Base-by-base conservation (phyloP, 768 basidiomycete genomes). In the Podaxis sp. region DNA sequence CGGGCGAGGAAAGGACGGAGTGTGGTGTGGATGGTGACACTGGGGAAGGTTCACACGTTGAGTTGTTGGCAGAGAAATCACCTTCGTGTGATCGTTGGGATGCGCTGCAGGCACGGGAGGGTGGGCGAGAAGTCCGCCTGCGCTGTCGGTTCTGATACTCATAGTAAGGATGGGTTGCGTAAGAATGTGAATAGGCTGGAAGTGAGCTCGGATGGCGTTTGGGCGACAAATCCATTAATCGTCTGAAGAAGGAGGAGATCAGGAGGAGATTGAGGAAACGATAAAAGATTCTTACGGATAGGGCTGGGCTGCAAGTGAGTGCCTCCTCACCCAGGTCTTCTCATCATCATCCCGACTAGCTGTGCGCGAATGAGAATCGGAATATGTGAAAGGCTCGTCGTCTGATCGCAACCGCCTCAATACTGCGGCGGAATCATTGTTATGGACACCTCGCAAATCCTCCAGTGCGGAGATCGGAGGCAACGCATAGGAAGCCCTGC, bases 391-490 rank as follows among this genome's bases (percentile, higher is more conserved):
- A 19, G 61, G 43, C 17, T 81, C 78, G 55, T 87, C 86, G 22
- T 86, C 84, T 65, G 81, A 78, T 60, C 77, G 80, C n/a, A 91
- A 73, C 27, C 90, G 80, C 58, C 85, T 76, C 52, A 91, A 73
- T 6, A 91, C 89, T 5, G 87, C 84, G 4, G 85, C 84, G 0
- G 88, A 85, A 69, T 90, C 87, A 40, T 77, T 79, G 62, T 64
- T 77, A 72, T 67, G 74, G 22, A 82, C 73, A 2, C 85, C 84
- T 8, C 86, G 79, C 54, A 86, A 70, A 63, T 85, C 84, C 70
- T 90, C 89, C 66, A 92, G 73, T 0, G 87, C 84, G 6, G 88
- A 85, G 60, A 90, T 89, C 0, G 88, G 87, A 1, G 88, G 89
- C 3, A 90, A 70, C 1, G 86, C 83, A 64, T 86, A 87, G 1